A percentile compares a stretch with the other conserved stretches of the same genome.
Conservation (phyloP, 2,329 filamentous ascomycete species). For the Trichoderma oligosporum region DNA sequence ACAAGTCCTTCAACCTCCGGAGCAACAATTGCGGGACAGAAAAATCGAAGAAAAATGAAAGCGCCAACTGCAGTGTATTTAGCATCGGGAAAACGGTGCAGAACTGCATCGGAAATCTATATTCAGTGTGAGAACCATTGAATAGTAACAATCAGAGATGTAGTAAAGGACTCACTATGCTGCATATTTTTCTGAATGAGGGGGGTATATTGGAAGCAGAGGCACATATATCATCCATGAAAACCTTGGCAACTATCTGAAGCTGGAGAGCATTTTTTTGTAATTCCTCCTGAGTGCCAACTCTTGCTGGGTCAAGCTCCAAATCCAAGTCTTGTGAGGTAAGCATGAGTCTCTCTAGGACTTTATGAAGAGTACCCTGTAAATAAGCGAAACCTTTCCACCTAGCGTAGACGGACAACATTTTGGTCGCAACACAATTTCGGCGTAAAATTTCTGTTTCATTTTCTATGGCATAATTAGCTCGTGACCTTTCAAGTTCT, state of each 20-base stretch:
- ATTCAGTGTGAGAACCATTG: not conserved
- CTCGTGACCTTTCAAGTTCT: not conserved
- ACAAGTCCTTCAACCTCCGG: slow-evolving; percentile 66
- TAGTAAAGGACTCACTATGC: slow-evolving; percentile 48
- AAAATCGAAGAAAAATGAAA: slow-evolving; percentile 69
- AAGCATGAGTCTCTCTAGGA: slow-evolving; percentile 61
- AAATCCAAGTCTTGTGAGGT: slow-evolving; percentile 65
- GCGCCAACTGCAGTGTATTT: slow-evolving; percentile 70
- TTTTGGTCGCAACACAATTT: slow-evolving; percentile 68
- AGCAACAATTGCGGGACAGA: slow-evolving; percentile 68
- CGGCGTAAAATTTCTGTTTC: slow-evolving; percentile 64
- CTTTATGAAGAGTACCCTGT: slow-evolving; percentile 61
- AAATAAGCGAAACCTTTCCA: slow-evolving; percentile 66
- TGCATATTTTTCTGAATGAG: slow-evolving; percentile 64
- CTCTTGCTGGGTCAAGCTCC: slow-evolving; percentile 62
- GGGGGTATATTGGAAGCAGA: slow-evolving; percentile 59
- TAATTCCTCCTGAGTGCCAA: slow-evolving; percentile 57
- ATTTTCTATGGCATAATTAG: slow-evolving; percentile 47
- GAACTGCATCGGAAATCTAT: slow-evolving; percentile 60
- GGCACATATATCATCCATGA: slow-evolving; percentile 66
- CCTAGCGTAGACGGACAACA: slow-evolving; percentile 67
- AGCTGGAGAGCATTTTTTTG: slow-evolving; percentile 64
- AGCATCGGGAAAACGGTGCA: slow-evolving; percentile 61
- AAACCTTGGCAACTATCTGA: slow-evolving; percentile 64
- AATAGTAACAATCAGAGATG: not conserved